phyloP scores from a whole-genome alignment of 371 early-diverging fungal species.

The Umbelopsis sp. region DNA sequence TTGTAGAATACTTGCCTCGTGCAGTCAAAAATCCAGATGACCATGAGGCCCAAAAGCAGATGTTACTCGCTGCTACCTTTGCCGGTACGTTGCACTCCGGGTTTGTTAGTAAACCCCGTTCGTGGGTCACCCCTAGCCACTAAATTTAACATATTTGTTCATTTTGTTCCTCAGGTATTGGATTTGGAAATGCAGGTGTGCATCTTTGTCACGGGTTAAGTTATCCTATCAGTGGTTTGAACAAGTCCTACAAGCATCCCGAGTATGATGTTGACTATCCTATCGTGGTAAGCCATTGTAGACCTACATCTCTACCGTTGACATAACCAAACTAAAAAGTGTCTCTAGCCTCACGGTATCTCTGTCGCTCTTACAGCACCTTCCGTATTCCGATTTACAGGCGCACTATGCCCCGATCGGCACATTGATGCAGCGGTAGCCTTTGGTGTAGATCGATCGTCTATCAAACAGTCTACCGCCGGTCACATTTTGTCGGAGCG shows the following conservation, averaged over 20 bases:
- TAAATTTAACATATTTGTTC: background rate
- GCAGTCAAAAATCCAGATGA: conserved; percentile 76
- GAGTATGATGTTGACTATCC: conserved; percentile 81
- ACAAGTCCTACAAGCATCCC: conserved; percentile 81
- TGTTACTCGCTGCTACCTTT: conserved; percentile 91
- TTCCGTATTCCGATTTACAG: conserved; percentile 87
- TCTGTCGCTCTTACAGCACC: conserved; percentile 90
- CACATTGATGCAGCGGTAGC: conserved; percentile 84
- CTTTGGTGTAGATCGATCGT: conserved; percentile 76
- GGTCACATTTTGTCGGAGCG: conserved; percentile 81
- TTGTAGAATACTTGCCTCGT: conserved; percentile 77
- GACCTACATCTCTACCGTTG: too few species aligned
- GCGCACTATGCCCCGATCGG: conserved; percentile 79
- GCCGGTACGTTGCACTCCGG: conserved; percentile 56
- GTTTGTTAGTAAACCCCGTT: background rate
- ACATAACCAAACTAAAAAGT: background rate
- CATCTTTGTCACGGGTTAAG: conserved; percentile 74
- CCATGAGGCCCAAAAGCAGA: conserved; percentile 77
- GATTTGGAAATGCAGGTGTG: conserved; percentile 93
- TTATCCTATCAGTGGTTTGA: conserved; percentile 83
- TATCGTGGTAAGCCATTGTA: conserved; percentile 56
- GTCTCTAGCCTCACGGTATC: conserved; percentile 63
- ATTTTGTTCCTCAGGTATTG: conserved; percentile 49
- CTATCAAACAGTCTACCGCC: conserved; percentile 72
- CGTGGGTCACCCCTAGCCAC: too few species aligned